These are phyloP conservation scores for Saccharomyces uvarum DNA, from an alignment of 1,139 yeast genomes.

Conservation along the genomic window DNA sequence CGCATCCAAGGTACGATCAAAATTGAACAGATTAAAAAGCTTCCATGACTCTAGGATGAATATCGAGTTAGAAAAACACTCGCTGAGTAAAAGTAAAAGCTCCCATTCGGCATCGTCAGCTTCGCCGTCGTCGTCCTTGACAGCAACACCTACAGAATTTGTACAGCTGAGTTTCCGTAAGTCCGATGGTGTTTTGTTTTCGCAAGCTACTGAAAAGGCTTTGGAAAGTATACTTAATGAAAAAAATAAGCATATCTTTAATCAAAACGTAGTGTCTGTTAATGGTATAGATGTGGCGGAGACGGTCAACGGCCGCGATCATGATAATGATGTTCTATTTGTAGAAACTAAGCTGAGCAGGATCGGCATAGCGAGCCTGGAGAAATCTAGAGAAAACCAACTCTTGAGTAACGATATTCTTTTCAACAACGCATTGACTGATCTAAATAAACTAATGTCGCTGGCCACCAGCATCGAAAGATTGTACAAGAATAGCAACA, in stretches of 20 bases:
- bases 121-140: background rate
- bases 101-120: background rate
- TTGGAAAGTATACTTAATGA: constrained; percentile 37
- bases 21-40: constrained; percentile 7
- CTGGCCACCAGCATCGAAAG: constrained; percentile 68
- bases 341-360: constrained; percentile 18
- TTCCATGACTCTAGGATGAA: constrained; percentile 28
- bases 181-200: constrained; percentile 49
- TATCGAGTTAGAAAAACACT: constrained; percentile 22
- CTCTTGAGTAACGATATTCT: constrained; percentile 56
- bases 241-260: constrained; percentile 28
- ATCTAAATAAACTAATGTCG: constrained; percentile 66
- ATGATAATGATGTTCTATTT: constrained; percentile 12
- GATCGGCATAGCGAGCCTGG: constrained; percentile 65
- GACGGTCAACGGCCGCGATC: constrained; percentile 8
- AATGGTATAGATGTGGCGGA: constrained; percentile 17
- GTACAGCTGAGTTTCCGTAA: constrained; percentile 56
- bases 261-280: constrained; percentile 23
- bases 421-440: constrained; percentile 64
- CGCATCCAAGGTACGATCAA: constrained; percentile 17
- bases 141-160: constrained; percentile 21
- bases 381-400: constrained; percentile 49
- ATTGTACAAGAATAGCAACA: constrained; percentile 34
- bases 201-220: constrained; percentile 36
- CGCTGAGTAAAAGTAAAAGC: background rate